Percentiles rank a stretch among this genome's conserved stretches.
Conservation (phyloP, 2,329 filamentous ascomycete species). For the Penicillium sp. region DNA sequence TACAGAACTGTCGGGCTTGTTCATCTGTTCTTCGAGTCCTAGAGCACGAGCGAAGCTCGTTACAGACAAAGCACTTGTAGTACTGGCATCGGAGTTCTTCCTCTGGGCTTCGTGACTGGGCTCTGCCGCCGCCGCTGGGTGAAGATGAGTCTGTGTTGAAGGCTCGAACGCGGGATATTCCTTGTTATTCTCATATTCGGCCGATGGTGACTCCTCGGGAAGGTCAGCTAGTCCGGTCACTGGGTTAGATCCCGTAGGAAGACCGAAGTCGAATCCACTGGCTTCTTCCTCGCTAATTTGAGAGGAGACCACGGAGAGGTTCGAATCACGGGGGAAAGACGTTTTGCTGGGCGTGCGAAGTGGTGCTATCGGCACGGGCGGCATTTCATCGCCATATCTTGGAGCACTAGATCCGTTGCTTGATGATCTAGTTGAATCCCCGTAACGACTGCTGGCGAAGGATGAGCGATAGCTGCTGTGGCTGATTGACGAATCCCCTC, state of each 20-base stretch:
- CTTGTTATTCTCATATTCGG: conserved; percentile 13
- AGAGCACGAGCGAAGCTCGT: conserved; percentile 43
- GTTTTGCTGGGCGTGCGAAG: conserved; percentile 22
- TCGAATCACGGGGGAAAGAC: conserved; percentile 27
- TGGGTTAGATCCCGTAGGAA: conserved; percentile 11
- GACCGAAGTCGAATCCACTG: conserved; percentile 34
- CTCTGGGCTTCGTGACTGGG: conserved; percentile 12
- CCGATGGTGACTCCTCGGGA: conserved; percentile 17
- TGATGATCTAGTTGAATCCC: conserved; percentile 39
- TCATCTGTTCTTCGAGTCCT: conserved; percentile 61
- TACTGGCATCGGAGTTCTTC: conserved; percentile 32
- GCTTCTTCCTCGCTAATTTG: conserved; percentile 23
- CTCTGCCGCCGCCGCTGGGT: conserved; percentile 22
- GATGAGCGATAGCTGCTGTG: conserved; percentile 45
- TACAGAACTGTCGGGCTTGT: conserved; percentile 65
- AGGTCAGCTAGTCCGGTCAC: conserved; percentile 24
- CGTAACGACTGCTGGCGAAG: conserved; percentile 41
- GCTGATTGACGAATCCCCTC: conserved; percentile 33
- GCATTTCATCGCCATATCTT: conserved; percentile 34
- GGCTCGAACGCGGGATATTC: conserved; percentile 23
- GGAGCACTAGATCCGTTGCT: conserved; percentile 33
- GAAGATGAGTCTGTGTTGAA: conserved; percentile 18
- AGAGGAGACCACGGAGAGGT: conserved; percentile 24
- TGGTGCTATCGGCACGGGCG: conserved; percentile 33
- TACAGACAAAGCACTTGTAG: conserved; percentile 35